Evolutionary conservation across 2,329 filamentous ascomycete species (phyloP).

Genomic region (Alternaria triticina): DNA sequence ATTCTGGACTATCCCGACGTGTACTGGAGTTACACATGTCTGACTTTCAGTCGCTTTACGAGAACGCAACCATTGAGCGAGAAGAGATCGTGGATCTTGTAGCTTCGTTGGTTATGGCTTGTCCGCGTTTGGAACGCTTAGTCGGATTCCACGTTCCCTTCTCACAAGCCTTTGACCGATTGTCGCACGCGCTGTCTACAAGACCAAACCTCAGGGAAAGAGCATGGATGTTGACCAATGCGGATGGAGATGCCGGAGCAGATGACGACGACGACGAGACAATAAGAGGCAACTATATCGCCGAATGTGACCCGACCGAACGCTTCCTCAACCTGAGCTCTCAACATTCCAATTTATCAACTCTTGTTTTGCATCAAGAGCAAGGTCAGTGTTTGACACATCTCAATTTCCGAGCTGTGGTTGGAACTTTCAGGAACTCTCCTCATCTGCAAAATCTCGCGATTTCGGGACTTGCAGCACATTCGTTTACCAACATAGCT

Average conservation of each 20-base stretch:
- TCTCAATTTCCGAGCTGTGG: conserved; percentile 62
- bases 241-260: conserved; percentile 20
- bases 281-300: conserved; percentile 29
- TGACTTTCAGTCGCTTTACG: conserved; percentile 52
- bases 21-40: conserved; percentile 62
- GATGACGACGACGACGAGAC: conserved; percentile 43
- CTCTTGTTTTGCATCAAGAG: conserved; percentile 56
- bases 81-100: conserved; percentile 60
- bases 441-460: conserved; percentile 61
- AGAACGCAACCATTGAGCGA: conserved; percentile 50
- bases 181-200: conserved; percentile 63
- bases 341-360: conserved; percentile 59
- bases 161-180: conserved; percentile 60
- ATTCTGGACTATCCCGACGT: conserved; percentile 57
- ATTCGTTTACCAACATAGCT: conserved; percentile 63
- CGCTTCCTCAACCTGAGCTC: conserved; percentile 62
- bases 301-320: conserved; percentile 58
- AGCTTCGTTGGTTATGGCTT: conserved; percentile 64
- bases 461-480: conserved; percentile 59
- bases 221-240: conserved; percentile 59
- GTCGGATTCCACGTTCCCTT: conserved; percentile 61
- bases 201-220: conserved; percentile 61
- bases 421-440: conserved; percentile 60
- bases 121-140: conserved; percentile 63
- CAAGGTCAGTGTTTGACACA: conserved; percentile 40